phyloP scores from a whole-genome alignment of 306 rosid species.

The Macrotyloma uniflorum region DNA sequence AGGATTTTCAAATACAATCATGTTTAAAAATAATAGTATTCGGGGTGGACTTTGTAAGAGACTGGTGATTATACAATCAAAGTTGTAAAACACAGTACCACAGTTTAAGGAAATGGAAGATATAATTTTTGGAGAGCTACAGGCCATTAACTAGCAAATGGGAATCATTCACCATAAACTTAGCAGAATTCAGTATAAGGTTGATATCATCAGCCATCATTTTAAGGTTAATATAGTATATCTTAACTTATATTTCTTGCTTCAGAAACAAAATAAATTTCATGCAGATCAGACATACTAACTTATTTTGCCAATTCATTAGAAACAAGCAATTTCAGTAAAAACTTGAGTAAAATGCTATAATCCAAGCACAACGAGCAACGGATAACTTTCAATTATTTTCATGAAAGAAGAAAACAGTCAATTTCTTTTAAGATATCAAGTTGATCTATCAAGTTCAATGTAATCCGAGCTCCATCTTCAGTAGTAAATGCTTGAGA shows the following conservation, averaged over 20 bases:
- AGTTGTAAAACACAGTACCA: background rate
- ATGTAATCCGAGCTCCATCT: constrained; percentile 12
- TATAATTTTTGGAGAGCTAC: background rate
- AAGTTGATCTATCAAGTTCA: constrained; percentile 16
- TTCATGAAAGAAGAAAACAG: background rate
- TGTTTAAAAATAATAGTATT: background rate
- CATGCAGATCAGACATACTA: background rate
- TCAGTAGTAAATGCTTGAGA: background rate
- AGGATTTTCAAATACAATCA: background rate
- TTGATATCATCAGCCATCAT: too few species aligned
- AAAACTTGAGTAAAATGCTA: background rate
- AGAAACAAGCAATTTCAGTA: background rate
- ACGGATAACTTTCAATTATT: background rate
- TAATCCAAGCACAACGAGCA: background rate
- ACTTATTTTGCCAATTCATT: background rate
- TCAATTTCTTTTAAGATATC: background rate
- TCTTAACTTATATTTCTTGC: background rate
- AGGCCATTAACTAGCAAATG: background rate
- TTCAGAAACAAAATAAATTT: background rate
- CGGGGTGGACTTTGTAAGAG: background rate
- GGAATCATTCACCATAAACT: background rate
- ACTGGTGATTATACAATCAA: background rate
- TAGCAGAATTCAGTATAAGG: background rate
- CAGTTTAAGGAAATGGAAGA: background rate
- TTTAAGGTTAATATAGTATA: background rate